These are phyloP conservation scores for Annona cherimola DNA, from an alignment of 164 flowering plant species.

Conservation along the genomic window DNA sequence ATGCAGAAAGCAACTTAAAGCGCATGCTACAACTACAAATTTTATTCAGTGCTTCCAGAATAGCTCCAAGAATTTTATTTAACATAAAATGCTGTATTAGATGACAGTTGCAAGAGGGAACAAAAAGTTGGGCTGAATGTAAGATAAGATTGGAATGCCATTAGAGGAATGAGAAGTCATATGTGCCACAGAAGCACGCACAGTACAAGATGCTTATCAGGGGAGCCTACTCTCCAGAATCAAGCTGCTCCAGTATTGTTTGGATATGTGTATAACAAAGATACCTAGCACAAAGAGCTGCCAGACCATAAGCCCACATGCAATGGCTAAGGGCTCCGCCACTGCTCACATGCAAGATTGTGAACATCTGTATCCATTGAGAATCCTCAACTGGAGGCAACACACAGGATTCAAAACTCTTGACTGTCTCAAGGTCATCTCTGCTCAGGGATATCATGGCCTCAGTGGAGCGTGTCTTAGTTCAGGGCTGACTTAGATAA, in stretches of 20 bases:
- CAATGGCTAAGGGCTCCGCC: not conserved
- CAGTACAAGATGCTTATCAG: not conserved
- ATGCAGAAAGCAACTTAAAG: no score
- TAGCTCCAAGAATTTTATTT: no score
- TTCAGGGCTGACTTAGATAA: not conserved
- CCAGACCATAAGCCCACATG: not conserved
- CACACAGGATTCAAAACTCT: not conserved
- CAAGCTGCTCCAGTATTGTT: not conserved
- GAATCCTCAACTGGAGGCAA: not conserved
- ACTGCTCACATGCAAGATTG: no score
- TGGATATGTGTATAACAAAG: not conserved
- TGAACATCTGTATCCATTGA: not conserved
- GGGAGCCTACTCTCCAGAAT: not conserved
- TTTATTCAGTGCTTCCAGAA: no score
- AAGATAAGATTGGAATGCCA: no score
- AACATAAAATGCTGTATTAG: no score
- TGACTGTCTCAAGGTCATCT: not conserved
- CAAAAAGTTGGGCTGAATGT: no score
- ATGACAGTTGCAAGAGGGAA: no score
- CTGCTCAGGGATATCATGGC: not conserved
- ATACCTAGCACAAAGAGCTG: not conserved
- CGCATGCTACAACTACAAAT: no score
- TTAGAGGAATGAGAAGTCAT: no score
- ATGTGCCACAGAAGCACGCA: not conserved
- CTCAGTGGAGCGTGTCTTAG: not conserved